These are phyloP conservation scores for Lachancea thermotolerans DNA, from an alignment of 805 yeast genomes.

Conservation along the genomic window DNA sequence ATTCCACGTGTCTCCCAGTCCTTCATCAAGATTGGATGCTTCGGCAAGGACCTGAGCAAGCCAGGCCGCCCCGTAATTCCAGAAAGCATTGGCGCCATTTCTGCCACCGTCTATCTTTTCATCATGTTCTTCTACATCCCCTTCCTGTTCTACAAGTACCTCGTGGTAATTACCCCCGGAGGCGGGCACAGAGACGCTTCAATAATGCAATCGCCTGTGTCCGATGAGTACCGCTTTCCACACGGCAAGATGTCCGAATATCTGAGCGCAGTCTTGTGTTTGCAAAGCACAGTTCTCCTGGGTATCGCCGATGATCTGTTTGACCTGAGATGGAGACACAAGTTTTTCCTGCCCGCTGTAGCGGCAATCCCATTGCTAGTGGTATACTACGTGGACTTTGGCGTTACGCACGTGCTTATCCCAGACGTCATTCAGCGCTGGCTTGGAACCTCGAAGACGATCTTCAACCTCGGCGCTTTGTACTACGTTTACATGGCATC, in stretches of 20 bases:
- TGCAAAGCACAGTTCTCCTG: slow-evolving; percentile 74
- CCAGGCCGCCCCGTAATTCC: slow-evolving; percentile 68
- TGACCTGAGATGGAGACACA: slow-evolving; percentile 96
- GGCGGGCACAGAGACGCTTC: slow-evolving; percentile 44
- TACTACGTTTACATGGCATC: slow-evolving; percentile 90
- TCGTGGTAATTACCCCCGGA: slow-evolving; percentile 52
- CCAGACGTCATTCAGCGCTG: slow-evolving; percentile 57
- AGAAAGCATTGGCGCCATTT: slow-evolving; percentile 87
- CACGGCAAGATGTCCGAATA: slow-evolving; percentile 79
- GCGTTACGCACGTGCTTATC: slow-evolving; percentile 78
- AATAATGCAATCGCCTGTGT: slow-evolving; percentile 9
- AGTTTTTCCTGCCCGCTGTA: slow-evolving; percentile 89
- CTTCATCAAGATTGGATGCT: slow-evolving; percentile 73
- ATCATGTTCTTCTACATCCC: slow-evolving; percentile 83
- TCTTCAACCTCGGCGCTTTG: slow-evolving; percentile 65
- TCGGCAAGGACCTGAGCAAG: slow-evolving; percentile 80
- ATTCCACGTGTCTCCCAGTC: slow-evolving; percentile 64
- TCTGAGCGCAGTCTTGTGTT: slow-evolving; percentile 73
- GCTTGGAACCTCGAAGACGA: slow-evolving; percentile 30
- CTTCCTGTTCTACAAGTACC: slow-evolving; percentile 70
- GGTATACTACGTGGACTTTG: slow-evolving; percentile 90
- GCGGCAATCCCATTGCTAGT: slow-evolving; percentile 87
- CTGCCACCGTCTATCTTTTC: slow-evolving; percentile 74
- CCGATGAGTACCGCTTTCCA: slow-evolving; percentile 45
- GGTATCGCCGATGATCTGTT: slow-evolving; percentile 93